These are phyloP conservation scores for Leptosphaerulina australis DNA, from an alignment of 2,329 filamentous ascomycete species.

Conservation along the genomic window DNA sequence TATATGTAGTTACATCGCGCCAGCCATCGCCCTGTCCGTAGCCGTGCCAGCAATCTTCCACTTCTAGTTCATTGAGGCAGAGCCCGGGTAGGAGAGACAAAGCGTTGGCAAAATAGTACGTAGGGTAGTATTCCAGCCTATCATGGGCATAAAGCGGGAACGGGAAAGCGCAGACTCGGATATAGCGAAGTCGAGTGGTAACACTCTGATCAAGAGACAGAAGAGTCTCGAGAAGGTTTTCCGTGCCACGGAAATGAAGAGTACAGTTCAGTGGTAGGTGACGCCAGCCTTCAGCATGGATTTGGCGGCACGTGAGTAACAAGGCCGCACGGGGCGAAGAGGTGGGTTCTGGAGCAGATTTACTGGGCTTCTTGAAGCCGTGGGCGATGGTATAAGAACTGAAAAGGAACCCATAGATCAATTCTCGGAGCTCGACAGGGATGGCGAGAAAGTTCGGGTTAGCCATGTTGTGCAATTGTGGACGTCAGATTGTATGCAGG, in stretches of 20 bases:
- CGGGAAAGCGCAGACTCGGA: slow-evolving; percentile 41
- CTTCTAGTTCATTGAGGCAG: slow-evolving; percentile 38
- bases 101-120: slow-evolving; percentile 42
- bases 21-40: slow-evolving; percentile 42
- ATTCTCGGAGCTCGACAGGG: slow-evolving; percentile 42
- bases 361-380: slow-evolving; percentile 31
- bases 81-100: slow-evolving; percentile 41
- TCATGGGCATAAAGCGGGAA: slow-evolving; percentile 40
- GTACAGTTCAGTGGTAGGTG: slow-evolving; percentile 40
- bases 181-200: slow-evolving; percentile 40
- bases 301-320: slow-evolving; percentile 39
- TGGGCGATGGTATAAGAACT: slow-evolving; percentile 37
- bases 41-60: slow-evolving; percentile 47
- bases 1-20: slow-evolving; percentile 45
- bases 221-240: slow-evolving; percentile 42
- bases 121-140: slow-evolving; percentile 38
- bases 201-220: slow-evolving; percentile 39
- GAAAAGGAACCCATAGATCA: slow-evolving; percentile 46
- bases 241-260: slow-evolving; percentile 44
- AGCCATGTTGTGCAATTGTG: slow-evolving; percentile 10
- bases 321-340: slow-evolving; percentile 37
- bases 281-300: slow-evolving; percentile 41
- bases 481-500: slow-evolving; percentile 7
- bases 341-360: not conserved
- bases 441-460: slow-evolving; percentile 37